Conservation (phyloP, 2,329 filamentous ascomycete species). For the Tympanopsis confertula region DNA sequence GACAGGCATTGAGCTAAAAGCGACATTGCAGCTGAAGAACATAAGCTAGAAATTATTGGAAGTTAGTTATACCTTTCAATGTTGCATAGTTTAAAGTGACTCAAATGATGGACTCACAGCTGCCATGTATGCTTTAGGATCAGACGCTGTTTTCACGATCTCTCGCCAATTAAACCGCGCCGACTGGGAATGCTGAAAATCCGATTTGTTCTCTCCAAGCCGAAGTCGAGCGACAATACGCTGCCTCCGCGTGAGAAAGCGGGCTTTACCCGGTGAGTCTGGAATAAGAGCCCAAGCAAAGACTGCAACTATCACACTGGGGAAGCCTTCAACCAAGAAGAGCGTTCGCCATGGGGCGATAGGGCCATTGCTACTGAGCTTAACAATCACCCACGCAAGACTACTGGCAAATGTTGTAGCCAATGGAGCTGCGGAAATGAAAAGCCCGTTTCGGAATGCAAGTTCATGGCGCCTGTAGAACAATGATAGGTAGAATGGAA, state of each 20-base stretch:
- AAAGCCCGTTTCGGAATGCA: constrained; percentile 41
- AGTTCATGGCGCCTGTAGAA: constrained; percentile 46
- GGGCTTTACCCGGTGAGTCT: constrained; percentile 58
- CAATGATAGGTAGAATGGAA: constrained; percentile 41
- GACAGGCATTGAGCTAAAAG: constrained; percentile 77
- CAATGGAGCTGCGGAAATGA: constrained; percentile 39
- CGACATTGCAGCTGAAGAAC: constrained; percentile 80
- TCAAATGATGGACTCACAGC: constrained; percentile 7
- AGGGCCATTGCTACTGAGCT: constrained; percentile 46
- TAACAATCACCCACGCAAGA: constrained; percentile 51
- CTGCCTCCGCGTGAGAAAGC: constrained; percentile 50
- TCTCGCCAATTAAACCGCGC: constrained; percentile 13
- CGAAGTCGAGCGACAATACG: constrained; percentile 61
- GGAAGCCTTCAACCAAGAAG: constrained; percentile 77
- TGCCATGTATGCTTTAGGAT: constrained; percentile 8
- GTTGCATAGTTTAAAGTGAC: constrained; percentile 39
- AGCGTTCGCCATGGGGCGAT: constrained; percentile 78
- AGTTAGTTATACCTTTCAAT: constrained; percentile 48
- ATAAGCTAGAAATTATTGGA: constrained; percentile 66
- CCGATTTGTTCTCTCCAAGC: constrained; percentile 38
- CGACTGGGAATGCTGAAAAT: constrained; percentile 7
- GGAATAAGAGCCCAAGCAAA: constrained; percentile 67
- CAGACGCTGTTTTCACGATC: constrained; percentile 5
- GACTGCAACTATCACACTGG: constrained; percentile 64
- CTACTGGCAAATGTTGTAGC: constrained; percentile 46